Evolutionary conservation across 192 early-diverging fungal species (phyloP), one percentile per base, ranked within the genome.

Genomic region (Allomyces arbusculus): DNA sequence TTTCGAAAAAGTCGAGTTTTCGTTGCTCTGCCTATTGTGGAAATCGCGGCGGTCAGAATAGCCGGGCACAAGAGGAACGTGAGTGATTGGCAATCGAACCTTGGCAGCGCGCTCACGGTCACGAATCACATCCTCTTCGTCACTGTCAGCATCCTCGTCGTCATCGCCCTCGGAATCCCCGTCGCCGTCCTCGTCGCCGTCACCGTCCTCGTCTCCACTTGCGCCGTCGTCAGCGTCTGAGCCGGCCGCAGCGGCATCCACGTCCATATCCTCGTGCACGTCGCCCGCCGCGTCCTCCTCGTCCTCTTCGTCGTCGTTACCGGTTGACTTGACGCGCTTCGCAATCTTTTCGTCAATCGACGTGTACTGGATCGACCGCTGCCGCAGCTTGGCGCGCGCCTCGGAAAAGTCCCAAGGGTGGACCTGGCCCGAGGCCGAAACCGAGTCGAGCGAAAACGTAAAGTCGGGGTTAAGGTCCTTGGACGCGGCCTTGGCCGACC

Each of bases 361-460:
- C 50, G 72, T 71, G 63, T 67, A 70, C 62, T 40, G 61, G 14
- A 69, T 68, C 24, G 67, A 62, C 73, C 81, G 80, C 40, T 78
- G 75, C 64, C 79, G 78, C 33, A 72, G 73, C 71, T 83, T 86
- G 4, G 81, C 86, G 64, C 87, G 77, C 24, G 89, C 91, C 61
- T 80, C 78, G 12, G 82, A 81, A 67, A 95, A 92, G 69, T 95
- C 91, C 80, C 89, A 87, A 7, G 82, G 77, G 69, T 88, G 78
- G 10, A 75, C 76, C n/a, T 76, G 72, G 14, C 79, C 69, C 67
- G 81, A 75, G 61, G 76, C 66, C 22, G 77, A 79, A 62, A 85
- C 88, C 62, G 86, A 83, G 28, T 90, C 88, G 26, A 87, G 70
- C 66, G 87, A 86, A 64, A 95, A 87, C 7, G 83, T 79, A 66